phyloP scores from a whole-genome alignment of 768 basidiomycete genomes.

The Porpolomopsis calyptriformis region DNA sequence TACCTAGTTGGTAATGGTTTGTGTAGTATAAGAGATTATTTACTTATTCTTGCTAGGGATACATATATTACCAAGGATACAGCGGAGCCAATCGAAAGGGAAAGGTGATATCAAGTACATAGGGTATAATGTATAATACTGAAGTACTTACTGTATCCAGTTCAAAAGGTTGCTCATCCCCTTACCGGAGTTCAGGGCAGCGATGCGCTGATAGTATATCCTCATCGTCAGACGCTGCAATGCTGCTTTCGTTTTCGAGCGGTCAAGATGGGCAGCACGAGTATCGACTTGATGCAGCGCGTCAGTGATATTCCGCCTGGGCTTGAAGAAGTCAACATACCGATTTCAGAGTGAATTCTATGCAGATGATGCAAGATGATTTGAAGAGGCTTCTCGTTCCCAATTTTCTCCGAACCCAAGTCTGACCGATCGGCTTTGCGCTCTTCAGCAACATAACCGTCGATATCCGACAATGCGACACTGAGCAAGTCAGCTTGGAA shows the following conservation, averaged over 20 bases:
- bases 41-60: too few relatives aligned
- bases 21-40: too few relatives aligned
- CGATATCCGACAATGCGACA: slow-evolving; percentile 47
- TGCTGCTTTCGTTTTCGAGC: slow-evolving; percentile 61
- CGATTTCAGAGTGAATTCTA: slow-evolving; percentile 46
- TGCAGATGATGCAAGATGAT: slow-evolving; percentile 40
- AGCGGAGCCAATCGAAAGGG: too few relatives aligned
- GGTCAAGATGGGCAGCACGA: slow-evolving; percentile 64
- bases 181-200: slow-evolving; percentile 4
- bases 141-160: background rate
- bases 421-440: slow-evolving; percentile 10
- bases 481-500: slow-evolving; percentile 48
- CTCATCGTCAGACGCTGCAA: slow-evolving; percentile 56
- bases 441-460: slow-evolving; percentile 46
- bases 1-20: too few relatives aligned
- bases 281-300: slow-evolving; percentile 71
- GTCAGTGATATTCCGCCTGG: too few relatives aligned
- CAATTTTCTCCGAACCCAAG: slow-evolving; percentile 10
- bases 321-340: slow-evolving; percentile 31
- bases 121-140: background rate
- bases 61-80: too few relatives aligned
- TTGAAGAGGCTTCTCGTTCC: slow-evolving; percentile 33
- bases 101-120: too few relatives aligned
- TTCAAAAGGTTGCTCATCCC: background rate
- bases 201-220: slow-evolving; percentile 46